phyloP scores from a whole-genome alignment of 1,284 basidiomycete species.

The Rhodofomes roseus region DNA sequence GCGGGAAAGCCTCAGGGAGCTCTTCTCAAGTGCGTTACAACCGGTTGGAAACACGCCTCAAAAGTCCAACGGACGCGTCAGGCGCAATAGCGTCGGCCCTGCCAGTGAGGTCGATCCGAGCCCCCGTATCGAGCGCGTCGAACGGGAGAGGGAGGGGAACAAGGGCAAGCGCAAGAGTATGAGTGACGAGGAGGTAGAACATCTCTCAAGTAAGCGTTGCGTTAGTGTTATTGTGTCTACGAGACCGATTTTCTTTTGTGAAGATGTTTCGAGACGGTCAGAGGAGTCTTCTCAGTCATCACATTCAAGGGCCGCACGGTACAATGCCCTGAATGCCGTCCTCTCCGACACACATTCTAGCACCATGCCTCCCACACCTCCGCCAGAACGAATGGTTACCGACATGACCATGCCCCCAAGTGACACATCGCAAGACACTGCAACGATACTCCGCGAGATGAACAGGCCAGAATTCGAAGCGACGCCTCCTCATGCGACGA shows the following conservation, averaged over 20 bases:
- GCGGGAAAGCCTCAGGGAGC: conserved; percentile 53
- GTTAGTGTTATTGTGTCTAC: no score
- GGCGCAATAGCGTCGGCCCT: conserved; percentile 55
- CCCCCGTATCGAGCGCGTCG: conserved; percentile 39
- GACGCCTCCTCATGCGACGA: conserved; percentile 44
- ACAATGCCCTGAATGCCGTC: conserved; percentile 27
- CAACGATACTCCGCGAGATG: conserved; percentile 33
- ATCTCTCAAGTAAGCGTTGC: conserved; percentile 42
- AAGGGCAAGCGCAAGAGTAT: conserved; percentile 54
- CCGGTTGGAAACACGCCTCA: conserved; percentile 58
- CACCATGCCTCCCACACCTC: conserved; percentile 14
- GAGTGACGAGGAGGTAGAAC: conserved; percentile 67
- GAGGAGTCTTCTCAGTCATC: conserved; percentile 19
- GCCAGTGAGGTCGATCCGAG: conserved; percentile 56
- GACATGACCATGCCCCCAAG: conserved; percentile 27
- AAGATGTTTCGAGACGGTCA: conserved; percentile 14
- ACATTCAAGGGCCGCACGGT: conserved; percentile 22
- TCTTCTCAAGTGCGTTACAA: conserved; percentile 60
- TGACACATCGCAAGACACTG: conserved; percentile 37
- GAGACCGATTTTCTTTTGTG: not conserved
- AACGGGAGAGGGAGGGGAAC: conserved; percentile 39
- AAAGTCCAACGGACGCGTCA: conserved; percentile 31
- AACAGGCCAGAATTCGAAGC: conserved; percentile 30
- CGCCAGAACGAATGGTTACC: conserved; percentile 18
- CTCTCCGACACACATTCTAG: conserved; percentile 18